Percentiles rank a stretch among this genome's conserved stretches.
These are phyloP conservation scores for Fusarium paranaense DNA, from an alignment of 2,329 filamentous ascomycete genomes.

Conservation along the genomic window DNA sequence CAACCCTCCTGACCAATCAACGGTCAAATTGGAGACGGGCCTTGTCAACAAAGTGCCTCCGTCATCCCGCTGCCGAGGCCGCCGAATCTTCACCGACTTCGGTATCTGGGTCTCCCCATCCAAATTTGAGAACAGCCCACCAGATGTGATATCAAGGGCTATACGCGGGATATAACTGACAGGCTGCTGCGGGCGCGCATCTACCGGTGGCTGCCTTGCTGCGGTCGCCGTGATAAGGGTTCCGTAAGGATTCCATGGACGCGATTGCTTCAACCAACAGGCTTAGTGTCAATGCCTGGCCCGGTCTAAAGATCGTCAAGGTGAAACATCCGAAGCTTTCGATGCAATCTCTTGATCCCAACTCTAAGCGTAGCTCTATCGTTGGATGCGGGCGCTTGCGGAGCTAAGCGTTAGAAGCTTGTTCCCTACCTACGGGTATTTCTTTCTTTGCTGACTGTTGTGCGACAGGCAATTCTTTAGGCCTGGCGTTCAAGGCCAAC, in stretches of 20 bases:
- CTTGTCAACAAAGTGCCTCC: constrained; percentile 5
- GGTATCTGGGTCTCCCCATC: constrained; percentile 22
- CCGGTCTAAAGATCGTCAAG: constrained; percentile 5
- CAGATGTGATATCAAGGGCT: constrained; percentile 6
- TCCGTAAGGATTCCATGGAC: neutral
- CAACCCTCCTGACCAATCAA: constrained; percentile 36
- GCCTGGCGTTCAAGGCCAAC: neutral
- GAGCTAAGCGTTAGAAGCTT: constrained; percentile 6
- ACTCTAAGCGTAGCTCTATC: constrained; percentile 32
- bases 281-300: neutral
- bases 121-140: constrained; percentile 27
- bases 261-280: neutral
- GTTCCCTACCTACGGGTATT: constrained; percentile 6
- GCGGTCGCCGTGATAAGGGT: neutral
- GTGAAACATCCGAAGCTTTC: constrained; percentile 29
- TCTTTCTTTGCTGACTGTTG: constrained; percentile 5
- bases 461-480: neutral
- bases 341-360: constrained; percentile 22
- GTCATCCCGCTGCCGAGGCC: constrained; percentile 37
- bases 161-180: constrained; percentile 1
- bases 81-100: constrained; percentile 39
- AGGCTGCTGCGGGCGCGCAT: neutral
- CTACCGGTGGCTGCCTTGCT: neutral
- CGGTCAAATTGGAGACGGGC: neutral
- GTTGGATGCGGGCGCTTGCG: constrained; percentile 24